phyloP scores from a whole-genome alignment of 2,329 filamentous ascomycete genomes.

The Fusarium circinatum region DNA sequence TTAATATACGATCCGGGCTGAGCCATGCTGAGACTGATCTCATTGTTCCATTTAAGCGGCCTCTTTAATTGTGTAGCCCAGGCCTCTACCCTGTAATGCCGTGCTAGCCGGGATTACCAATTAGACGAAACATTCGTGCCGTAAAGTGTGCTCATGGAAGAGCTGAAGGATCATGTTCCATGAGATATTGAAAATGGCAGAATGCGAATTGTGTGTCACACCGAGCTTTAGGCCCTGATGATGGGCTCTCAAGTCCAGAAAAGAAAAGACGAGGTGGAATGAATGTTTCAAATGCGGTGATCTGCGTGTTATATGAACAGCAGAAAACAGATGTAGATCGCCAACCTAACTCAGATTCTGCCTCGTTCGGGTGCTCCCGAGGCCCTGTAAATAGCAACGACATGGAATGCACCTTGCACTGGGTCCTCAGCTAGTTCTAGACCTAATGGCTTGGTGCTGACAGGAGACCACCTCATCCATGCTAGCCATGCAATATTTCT shows the following conservation, averaged over 20 bases:
- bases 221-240: neutral
- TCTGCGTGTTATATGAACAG: neutral
- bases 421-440: slow-evolving; percentile 26
- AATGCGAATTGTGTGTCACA: neutral
- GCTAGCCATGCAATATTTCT: slow-evolving; percentile 22
- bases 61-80: neutral
- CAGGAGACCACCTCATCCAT: slow-evolving; percentile 22
- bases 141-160: neutral
- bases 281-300: slow-evolving; percentile 1
- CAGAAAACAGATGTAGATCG: neutral
- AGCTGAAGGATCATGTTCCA: neutral
- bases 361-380: slow-evolving; percentile 28
- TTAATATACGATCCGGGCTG: neutral
- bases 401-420: neutral
- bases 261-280: neutral
- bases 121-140: neutral
- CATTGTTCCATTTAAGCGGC: neutral
- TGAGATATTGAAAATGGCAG: neutral
- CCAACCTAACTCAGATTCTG: neutral
- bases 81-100: neutral
- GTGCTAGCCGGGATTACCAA: slow-evolving; percentile 4
- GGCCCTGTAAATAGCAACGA: slow-evolving; percentile 5
- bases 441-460: slow-evolving; percentile 25
- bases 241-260: neutral
- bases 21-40: neutral